Evolutionary conservation across 768 basidiomycete genomes (phyloP).

Genomic region (Pleurotus pulmonarius): DNA sequence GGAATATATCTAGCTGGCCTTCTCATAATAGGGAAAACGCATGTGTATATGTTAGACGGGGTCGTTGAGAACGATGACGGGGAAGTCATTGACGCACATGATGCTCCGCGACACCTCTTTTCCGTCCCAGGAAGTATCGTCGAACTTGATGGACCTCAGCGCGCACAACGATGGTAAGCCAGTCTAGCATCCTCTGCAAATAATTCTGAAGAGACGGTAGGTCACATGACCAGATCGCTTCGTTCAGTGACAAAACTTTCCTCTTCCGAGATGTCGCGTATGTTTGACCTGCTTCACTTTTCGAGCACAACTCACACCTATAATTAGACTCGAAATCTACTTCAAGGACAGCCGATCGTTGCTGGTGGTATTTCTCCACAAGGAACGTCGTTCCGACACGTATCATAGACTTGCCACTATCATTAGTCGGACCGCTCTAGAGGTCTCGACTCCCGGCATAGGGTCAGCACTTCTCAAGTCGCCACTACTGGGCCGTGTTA

Average conservation of each 20-base stretch:
- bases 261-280: constrained; percentile 91
- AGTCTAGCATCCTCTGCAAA: no score
- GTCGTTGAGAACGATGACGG: constrained; percentile 84
- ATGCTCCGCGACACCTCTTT: constrained; percentile 78
- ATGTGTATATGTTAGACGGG: constrained; percentile 89
- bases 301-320: not conserved
- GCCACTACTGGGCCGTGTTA: constrained; percentile 50
- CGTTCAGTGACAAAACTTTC: constrained; percentile 78
- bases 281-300: constrained; percentile 22
- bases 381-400: constrained; percentile 57
- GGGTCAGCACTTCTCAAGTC: constrained; percentile 37
- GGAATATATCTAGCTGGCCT: constrained; percentile 61
- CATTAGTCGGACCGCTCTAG: constrained; percentile 36
- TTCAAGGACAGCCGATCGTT: constrained; percentile 90
- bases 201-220: constrained; percentile 29
- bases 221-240: constrained; percentile 75
- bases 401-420: constrained; percentile 50
- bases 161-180: constrained; percentile 77
- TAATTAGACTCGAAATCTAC: constrained; percentile 77
- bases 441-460: constrained; percentile 42
- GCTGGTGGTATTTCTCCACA: constrained; percentile 76
- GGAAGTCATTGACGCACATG: constrained; percentile 83
- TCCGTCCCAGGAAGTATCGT: constrained; percentile 83
- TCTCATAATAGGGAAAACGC: constrained; percentile 79
- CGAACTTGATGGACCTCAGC: constrained; percentile 74